Evolutionary conservation across 2,329 filamentous ascomycete genomes (phyloP).

Genomic region (Aschersonia sp.): DNA sequence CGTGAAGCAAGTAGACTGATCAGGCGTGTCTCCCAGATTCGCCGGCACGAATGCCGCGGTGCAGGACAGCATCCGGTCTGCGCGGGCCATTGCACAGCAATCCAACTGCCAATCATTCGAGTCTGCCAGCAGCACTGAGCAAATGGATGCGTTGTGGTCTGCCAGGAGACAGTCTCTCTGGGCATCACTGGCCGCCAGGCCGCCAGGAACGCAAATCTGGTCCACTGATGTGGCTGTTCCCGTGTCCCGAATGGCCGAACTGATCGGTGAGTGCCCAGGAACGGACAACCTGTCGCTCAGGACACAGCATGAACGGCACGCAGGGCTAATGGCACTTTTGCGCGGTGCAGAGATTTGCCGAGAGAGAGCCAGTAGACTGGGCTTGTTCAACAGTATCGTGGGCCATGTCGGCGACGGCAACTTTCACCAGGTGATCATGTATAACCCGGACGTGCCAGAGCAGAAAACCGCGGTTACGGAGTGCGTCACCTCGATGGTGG

Average conservation of each 20-base stretch:
- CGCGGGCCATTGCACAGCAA: constrained; percentile 38
- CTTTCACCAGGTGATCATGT: constrained; percentile 43
- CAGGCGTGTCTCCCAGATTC: constrained; percentile 24
- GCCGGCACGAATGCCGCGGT: constrained; percentile 48
- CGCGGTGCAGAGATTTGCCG: constrained; percentile 42
- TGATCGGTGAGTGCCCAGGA: constrained; percentile 31
- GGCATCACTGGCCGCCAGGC: constrained; percentile 52
- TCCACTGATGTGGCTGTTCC: constrained; percentile 73
- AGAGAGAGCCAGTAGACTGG: constrained; percentile 45
- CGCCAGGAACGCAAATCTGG: constrained; percentile 51
- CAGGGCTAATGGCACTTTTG: too few relatives aligned
- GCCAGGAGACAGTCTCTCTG: constrained; percentile 63
- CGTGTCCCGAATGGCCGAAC: constrained; percentile 53
- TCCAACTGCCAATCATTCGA: constrained; percentile 46
- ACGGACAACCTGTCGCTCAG: too few relatives aligned
- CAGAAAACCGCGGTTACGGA: constrained; percentile 40
- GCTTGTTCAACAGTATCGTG: constrained; percentile 50
- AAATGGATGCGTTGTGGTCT: constrained; percentile 59
- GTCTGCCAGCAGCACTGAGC: constrained; percentile 49
- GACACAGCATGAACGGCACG: too few relatives aligned
- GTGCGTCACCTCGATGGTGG: constrained; percentile 55
- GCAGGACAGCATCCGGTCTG: constrained; percentile 39
- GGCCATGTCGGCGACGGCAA: constrained; percentile 65
- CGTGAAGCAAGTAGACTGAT: background rate
- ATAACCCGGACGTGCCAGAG: constrained; percentile 33